Evolutionary conservation across 768 basidiomycete genomes (phyloP), one percentile per base, ranked within the genome.

Genomic region (Pisolithus microcarpus): DNA sequence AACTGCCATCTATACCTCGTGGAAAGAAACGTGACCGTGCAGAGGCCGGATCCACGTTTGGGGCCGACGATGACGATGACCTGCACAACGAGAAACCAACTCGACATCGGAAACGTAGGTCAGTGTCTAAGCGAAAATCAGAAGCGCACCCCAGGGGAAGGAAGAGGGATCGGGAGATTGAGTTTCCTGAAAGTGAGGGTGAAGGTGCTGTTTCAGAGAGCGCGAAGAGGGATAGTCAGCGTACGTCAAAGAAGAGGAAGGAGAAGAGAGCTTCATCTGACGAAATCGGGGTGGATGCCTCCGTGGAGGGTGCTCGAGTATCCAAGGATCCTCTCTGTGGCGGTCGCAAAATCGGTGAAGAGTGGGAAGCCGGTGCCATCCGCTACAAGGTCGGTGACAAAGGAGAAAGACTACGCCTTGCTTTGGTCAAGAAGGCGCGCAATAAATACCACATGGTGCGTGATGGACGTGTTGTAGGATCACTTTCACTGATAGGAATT

Each of bases 21-120:
- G 85, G 86, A 42, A 85, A 78, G 73, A 91, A 91, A 69, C 81
- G 87, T 54, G 85, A 85, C 65, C 82, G 84, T 38, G 75, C 77
- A 7, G 85, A 86, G 61, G 84, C 84, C 50, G 86, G 78, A 7
- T 85, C 85, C 4, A 79, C 78, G 0, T 82, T 87, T 59, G 85
- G 79, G 43, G 80, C 77, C 23, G 85, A 85, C 56, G 68, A 70
- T 5, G 70, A 73, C 15, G 69, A 71, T 1, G 69, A 69, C 31
- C 65, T 67, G 37, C 67, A 60, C 46, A 71, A 72, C 54, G 69
- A 70, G 40, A 75, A 73, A 56, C 58, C 70, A 42, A 71, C 72
- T 52, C 72, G 75, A 56, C 66, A 69, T 49, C 76, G 79, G 57
- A 82, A 83, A 63, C 75, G 84, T 48, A 75, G 82, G 45, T 78